Base-by-base conservation (phyloP, 2,329 filamentous ascomycete genomes). In the Karstenula rhodostoma region DNA sequence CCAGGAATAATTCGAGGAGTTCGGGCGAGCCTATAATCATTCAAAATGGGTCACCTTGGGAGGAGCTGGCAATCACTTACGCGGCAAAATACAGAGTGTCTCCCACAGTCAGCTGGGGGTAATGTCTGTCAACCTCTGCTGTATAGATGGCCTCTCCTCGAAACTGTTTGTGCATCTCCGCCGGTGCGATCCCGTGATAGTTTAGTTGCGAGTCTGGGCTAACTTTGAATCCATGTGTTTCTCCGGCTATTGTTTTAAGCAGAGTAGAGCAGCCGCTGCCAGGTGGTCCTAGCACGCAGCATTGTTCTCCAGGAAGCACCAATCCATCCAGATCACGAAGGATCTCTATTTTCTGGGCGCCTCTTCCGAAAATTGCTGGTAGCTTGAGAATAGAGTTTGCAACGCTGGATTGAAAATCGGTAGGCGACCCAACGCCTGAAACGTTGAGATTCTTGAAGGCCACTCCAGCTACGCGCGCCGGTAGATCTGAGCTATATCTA, bases 91-190 rank as follows among this genome's bases (percentile, higher is more conserved):
- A 88, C 49, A 94, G 82, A 1, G 91, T 94, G 67, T 94, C 89
- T 33, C 90, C 90, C 52, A 94, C 90, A 2, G 86, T 88, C 65
- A 94, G 77, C 78, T 89, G 86, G 23, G 90, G 89, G 69, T 93
- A 93, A 77, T 93, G 90, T 1, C 89, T 88, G 73, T 95, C 92
- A 29, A 92, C 88, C 73, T 94, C 91, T 58, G 91, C 90, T 0
- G 90, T 93, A 78, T 94, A 95, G 73, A 94, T 93, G 61, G 90
- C 90, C 79, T 95, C 92, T 64, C 92, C 92, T 42, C 90, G 88
- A 78, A 93, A 93, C 55, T 84, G 80, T 2, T 86, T 86, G 76
- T 91, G 87, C 90, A 95, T 94, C 68, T 91, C 86, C 71, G 90
- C 80, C 61, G 90, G 84, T 1, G 86, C 79, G 70, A 91, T 83